phyloP scores from a whole-genome alignment of 2,329 filamentous ascomycete species.

The Septoria linicola region DNA sequence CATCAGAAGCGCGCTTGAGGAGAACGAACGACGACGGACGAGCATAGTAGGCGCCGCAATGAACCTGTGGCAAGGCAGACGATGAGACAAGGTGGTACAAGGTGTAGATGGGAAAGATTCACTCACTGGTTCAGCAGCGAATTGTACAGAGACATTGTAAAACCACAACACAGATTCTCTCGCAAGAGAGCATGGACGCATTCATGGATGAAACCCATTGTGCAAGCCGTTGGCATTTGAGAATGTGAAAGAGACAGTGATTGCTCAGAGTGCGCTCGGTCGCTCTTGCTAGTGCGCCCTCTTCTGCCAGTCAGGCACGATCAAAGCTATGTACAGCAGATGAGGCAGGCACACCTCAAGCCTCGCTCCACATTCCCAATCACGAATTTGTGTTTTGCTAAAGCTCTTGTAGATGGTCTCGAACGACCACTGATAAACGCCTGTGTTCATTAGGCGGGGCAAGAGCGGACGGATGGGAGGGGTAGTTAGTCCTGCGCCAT shows the following conservation, averaged over 20 bases:
- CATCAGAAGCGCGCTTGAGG: conserved; percentile 31
- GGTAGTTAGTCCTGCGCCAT: conserved; percentile 1
- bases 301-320: too few relatives aligned
- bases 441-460: conserved; percentile 4
- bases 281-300: too few relatives aligned
- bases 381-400: too few relatives aligned
- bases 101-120: neutral
- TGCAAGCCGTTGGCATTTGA: too few relatives aligned
- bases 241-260: too few relatives aligned
- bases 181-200: too few relatives aligned
- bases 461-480: conserved; percentile 1
- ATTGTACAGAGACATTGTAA: neutral
- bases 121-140: neutral
- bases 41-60: conserved; percentile 27
- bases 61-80: conserved; percentile 26
- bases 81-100: conserved; percentile 4
- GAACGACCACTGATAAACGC: conserved; percentile 6
- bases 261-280: too few relatives aligned
- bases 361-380: too few relatives aligned
- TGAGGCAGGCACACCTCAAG: too few relatives aligned
- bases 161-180: neutral
- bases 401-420: neutral
- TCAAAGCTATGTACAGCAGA: too few relatives aligned
- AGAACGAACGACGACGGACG: conserved; percentile 23
- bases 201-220: too few relatives aligned